These are phyloP conservation scores for Teratosphaeria destructans DNA, from an alignment of 2,329 filamentous ascomycete genomes.

Conservation along the genomic window DNA sequence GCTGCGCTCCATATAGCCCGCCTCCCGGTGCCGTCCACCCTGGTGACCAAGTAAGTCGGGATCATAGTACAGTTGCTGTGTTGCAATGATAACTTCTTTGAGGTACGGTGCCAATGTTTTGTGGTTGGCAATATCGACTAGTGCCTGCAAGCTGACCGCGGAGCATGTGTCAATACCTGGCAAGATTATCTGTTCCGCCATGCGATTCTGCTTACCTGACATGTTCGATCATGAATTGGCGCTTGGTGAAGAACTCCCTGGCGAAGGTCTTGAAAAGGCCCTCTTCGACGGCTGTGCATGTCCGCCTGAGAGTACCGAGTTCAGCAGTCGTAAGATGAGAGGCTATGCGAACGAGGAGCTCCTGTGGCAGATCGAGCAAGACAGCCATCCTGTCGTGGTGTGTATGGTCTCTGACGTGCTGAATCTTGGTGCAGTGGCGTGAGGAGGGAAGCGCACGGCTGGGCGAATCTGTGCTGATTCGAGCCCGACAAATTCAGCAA, in stretches of 20 bases:
- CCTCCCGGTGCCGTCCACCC: constrained; percentile 2
- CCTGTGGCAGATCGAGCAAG: constrained; percentile 38
- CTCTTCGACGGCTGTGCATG: constrained; percentile 46
- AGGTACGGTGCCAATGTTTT: constrained; percentile 28
- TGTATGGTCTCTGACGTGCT: neutral
- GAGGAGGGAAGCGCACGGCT: neutral
- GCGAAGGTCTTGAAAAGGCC: constrained; percentile 47
- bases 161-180: no score
- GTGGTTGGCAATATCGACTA: constrained; percentile 35
- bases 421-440: neutral
- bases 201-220: constrained; percentile 9
- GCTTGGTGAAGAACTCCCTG: constrained; percentile 54
- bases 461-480: neutral
- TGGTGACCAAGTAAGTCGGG: neutral
- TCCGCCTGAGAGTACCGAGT: constrained; percentile 42
- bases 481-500: neutral
- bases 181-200: no score
- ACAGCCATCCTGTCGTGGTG: neutral
- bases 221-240: constrained; percentile 54
- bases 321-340: constrained; percentile 45
- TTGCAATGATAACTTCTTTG: constrained; percentile 42
- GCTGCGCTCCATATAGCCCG: constrained; percentile 7
- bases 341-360: constrained; percentile 49
- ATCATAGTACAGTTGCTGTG: constrained; percentile 19
- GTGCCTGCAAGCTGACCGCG: constrained; percentile 40